A percentile compares a stretch with the other conserved stretches of the same genome.
Conservation (phyloP, 2,329 filamentous ascomycete genomes). For the Alternaria sp. region DNA sequence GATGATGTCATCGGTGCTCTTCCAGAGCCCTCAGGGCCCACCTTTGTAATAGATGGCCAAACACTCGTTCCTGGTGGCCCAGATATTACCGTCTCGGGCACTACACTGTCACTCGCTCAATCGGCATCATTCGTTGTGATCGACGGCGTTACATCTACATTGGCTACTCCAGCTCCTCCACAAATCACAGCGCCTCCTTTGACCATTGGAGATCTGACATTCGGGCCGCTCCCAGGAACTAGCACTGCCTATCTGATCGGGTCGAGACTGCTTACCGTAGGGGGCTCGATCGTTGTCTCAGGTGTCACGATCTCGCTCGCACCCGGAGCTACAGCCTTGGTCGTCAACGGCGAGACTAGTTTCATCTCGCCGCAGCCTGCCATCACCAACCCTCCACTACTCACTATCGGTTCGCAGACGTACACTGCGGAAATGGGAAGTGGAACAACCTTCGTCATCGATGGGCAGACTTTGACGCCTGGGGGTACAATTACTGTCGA, state of each 20-base stretch:
- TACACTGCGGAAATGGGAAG: constrained; percentile 33
- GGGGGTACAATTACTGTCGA: constrained; percentile 44
- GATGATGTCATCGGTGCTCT: constrained; percentile 23
- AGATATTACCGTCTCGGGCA: constrained; percentile 41
- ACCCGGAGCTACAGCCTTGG: constrained; percentile 33
- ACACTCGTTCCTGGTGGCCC: constrained; percentile 47
- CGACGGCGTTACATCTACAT: constrained; percentile 44
- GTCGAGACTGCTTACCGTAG: constrained; percentile 48
- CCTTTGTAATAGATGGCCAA: constrained; percentile 46
- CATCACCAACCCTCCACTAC: constrained; percentile 36
- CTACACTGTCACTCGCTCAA: constrained; percentile 39
- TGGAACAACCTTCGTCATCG: constrained; percentile 47
- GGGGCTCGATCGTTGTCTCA: constrained; percentile 39
- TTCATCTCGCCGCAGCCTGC: constrained; percentile 32
- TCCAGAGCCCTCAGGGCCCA: constrained; percentile 10
- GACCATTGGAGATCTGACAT: constrained; percentile 36
- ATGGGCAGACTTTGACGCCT: constrained; percentile 47
- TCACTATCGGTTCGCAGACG: constrained; percentile 41
- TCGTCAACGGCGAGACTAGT: constrained; percentile 44
- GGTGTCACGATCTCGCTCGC: constrained; percentile 41
- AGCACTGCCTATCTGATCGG: constrained; percentile 48
- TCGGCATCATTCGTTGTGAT: constrained; percentile 42
- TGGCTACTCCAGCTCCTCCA: constrained; percentile 32
- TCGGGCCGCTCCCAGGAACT: constrained; percentile 35
- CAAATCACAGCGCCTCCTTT: constrained; percentile 36